These are phyloP conservation scores for Claviceps maximensis DNA, from an alignment of 2,329 filamentous ascomycete species.

Conservation along the genomic window DNA sequence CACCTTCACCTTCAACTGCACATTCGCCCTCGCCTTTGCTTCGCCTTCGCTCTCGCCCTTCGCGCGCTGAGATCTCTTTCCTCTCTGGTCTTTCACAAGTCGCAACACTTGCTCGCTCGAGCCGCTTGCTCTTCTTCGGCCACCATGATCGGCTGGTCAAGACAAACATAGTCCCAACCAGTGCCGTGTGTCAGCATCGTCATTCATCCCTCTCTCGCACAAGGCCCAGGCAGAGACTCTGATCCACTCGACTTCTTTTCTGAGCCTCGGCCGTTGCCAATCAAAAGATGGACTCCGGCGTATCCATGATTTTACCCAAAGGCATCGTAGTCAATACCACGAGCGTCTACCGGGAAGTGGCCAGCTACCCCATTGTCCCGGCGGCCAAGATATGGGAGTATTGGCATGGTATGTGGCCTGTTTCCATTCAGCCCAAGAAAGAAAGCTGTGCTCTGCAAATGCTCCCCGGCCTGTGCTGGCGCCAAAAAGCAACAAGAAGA, in stretches of 20 bases:
- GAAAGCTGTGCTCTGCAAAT: not conserved
- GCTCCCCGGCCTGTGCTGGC: not conserved
- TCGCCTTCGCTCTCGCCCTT: not conserved
- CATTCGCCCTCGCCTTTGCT: not conserved
- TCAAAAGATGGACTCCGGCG: constrained; percentile 19
- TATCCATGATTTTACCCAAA: constrained; percentile 38
- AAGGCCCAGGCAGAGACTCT: not conserved
- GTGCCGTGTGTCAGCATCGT: not conserved
- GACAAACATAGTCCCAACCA: not conserved
- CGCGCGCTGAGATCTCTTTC: not conserved
- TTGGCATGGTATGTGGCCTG: constrained; percentile 38
- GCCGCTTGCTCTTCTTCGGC: not conserved
- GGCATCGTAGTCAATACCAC: constrained; percentile 43
- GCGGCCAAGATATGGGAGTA: constrained; percentile 40
- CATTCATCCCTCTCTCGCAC: not conserved
- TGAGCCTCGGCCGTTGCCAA: not conserved
- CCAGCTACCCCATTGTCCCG: constrained; percentile 35
- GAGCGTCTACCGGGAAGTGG: constrained; percentile 40
- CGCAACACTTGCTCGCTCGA: not conserved
- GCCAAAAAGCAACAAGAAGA: not conserved
- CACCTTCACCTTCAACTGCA: too few species aligned
- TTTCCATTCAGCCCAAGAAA: not conserved
- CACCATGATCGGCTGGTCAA: constrained; percentile 2
- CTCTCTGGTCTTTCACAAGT: not conserved
- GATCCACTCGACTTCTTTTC: not conserved